Percentiles rank a stretch among this genome's conserved stretches.
Conservation (phyloP, 2,329 filamentous ascomycete genomes). For the Neonectria neomacrospora region DNA sequence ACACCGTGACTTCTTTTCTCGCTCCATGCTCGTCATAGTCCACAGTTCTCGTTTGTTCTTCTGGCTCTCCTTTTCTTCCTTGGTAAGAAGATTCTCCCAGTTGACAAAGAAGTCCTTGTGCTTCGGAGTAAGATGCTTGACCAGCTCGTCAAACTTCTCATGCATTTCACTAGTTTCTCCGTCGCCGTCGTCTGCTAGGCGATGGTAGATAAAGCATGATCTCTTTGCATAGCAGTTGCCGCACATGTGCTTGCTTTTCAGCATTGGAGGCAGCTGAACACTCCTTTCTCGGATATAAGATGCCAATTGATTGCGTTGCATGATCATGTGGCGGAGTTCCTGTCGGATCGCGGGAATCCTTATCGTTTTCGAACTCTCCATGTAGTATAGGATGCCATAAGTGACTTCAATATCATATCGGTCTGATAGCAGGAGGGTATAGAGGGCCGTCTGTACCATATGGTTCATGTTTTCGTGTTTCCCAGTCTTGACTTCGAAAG, state of each 20-base stretch:
- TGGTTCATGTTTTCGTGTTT: slow-evolving; percentile 84
- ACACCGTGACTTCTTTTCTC: slow-evolving; percentile 88
- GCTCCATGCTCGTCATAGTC: slow-evolving; percentile 92
- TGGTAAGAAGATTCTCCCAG: slow-evolving; percentile 93
- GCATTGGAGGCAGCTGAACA: slow-evolving; percentile 84
- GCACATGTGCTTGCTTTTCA: slow-evolving; percentile 84
- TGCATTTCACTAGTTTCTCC: slow-evolving; percentile 84
- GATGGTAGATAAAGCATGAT: slow-evolving; percentile 93
- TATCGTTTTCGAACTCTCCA: slow-evolving; percentile 88
- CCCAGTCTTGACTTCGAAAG: slow-evolving; percentile 96
- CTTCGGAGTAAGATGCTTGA: slow-evolving; percentile 77
- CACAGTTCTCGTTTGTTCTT: slow-evolving; percentile 90
- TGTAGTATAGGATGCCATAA: slow-evolving; percentile 93
- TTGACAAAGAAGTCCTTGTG: slow-evolving; percentile 91
- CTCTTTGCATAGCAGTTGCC: slow-evolving; percentile 90
- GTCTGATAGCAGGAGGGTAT: slow-evolving; percentile 91
- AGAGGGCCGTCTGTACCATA: slow-evolving; percentile 92
- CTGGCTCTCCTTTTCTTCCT: slow-evolving; percentile 91
- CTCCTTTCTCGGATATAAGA: slow-evolving; percentile 85
- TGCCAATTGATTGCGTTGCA: slow-evolving; percentile 91
- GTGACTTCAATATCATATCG: slow-evolving; percentile 93
- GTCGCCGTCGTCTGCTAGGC: slow-evolving; percentile 84
- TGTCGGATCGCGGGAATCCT: slow-evolving; percentile 86
- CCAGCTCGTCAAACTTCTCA: slow-evolving; percentile 82
- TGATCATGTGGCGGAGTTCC: slow-evolving; percentile 95